Percentiles rank a stretch among this genome's conserved stretches.
Evolutionary conservation across 345 rosid species (phyloP).

Genomic region (Bruguiera sexangula): DNA sequence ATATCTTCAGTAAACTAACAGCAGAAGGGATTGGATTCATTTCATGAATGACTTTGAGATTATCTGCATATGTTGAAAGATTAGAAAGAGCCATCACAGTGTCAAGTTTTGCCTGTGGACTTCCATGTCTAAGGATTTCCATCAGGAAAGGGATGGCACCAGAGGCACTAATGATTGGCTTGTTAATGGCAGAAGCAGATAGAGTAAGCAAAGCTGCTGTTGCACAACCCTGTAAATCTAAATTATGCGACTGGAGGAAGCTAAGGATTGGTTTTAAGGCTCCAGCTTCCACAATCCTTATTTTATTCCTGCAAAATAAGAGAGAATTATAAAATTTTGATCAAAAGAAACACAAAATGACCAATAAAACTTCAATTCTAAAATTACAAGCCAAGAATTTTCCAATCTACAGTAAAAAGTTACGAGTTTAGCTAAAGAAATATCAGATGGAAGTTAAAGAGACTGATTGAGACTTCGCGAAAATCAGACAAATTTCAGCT

Average conservation of each 20-base stretch:
- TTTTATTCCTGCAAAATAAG: constrained; percentile 69
- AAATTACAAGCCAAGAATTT: background rate
- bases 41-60: constrained; percentile 44
- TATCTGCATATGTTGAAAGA: constrained; percentile 64
- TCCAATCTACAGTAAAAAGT: background rate
- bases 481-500: background rate
- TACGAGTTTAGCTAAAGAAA: background rate
- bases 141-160: constrained; percentile 84
- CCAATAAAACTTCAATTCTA: no score
- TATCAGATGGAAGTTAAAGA: background rate
- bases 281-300: constrained; percentile 82
- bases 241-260: constrained; percentile 59
- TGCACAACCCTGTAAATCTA: constrained; percentile 67
- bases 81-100: constrained; percentile 76
- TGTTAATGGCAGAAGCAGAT: constrained; percentile 76
- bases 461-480: background rate
- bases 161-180: constrained; percentile 66
- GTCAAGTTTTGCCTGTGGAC: constrained; percentile 72
- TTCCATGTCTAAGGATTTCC: constrained; percentile 61
- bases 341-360: constrained; percentile 10
- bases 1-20: constrained; percentile 55
- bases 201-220: constrained; percentile 85
- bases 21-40: constrained; percentile 63
- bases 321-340: constrained; percentile 8
- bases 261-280: constrained; percentile 71